A percentile compares a stretch with the other conserved stretches of the same genome.
Evolutionary conservation across 305 asterid genomes (phyloP).

Genomic region (Solanum hybrid): DNA sequence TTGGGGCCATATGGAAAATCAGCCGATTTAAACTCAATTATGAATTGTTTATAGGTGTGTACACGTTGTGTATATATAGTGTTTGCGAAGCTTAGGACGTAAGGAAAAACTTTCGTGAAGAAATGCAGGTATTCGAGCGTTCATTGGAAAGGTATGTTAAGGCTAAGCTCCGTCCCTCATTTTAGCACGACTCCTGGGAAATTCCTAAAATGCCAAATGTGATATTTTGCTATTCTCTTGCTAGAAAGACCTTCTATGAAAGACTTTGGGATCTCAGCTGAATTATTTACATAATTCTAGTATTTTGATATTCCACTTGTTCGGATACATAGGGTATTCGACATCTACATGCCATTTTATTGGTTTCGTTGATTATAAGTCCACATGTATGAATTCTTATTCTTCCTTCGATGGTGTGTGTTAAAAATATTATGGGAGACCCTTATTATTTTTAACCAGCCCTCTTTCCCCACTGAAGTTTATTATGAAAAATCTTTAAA

Average conservation of each 20-base stretch:
- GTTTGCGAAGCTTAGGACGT: too few species aligned
- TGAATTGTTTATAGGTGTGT: too few species aligned
- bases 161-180: not conserved
- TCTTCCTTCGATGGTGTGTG: not conserved
- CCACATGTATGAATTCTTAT: not conserved
- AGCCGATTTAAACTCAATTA: too few species aligned
- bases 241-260: not conserved
- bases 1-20: too few species aligned
- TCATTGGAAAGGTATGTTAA: not conserved
- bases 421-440: too few species aligned
- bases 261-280: not conserved
- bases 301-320: not conserved
- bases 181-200: not conserved
- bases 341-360: not conserved
- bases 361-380: too few species aligned
- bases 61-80: too few species aligned
- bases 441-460: too few species aligned
- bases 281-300: not conserved
- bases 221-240: not conserved
- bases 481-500: not conserved
- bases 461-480: not conserved
- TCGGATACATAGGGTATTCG: not conserved
- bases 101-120: too few species aligned
- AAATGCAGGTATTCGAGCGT: not conserved
- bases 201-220: not conserved